A percentile compares a stretch with the other conserved stretches of the same genome.
Conservation (phyloP, 2,329 filamentous ascomycete species). For the Diaporthe citriasiana region DNA sequence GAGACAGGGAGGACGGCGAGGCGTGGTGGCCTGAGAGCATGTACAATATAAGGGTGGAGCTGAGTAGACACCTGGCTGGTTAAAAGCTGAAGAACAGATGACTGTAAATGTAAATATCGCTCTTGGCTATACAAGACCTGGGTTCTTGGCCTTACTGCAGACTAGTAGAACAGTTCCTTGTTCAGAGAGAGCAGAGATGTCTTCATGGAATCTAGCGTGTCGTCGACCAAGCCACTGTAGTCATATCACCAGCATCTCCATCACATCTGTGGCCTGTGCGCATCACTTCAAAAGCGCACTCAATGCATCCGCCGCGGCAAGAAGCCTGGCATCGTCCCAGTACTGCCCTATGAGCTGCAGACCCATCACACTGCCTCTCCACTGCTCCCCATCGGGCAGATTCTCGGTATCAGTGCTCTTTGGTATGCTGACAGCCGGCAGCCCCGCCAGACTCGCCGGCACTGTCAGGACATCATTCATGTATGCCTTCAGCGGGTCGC, state of each 20-base stretch:
- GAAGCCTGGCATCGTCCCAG: constrained; percentile 77
- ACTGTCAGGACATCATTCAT: constrained; percentile 97
- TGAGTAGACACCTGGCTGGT: constrained; percentile 12
- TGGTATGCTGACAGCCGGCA: constrained; percentile 90
- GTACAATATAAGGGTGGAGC: constrained; percentile 45
- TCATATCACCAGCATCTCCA: background rate
- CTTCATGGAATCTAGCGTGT: background rate
- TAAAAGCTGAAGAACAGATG: too few relatives aligned
- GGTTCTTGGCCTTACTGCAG: background rate
- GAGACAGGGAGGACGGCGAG: constrained; percentile 37
- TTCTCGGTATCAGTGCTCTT: constrained; percentile 56
- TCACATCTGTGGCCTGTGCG: background rate
- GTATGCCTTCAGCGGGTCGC: constrained; percentile 78
- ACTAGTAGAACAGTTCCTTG: background rate
- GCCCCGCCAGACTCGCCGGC: constrained; percentile 89
- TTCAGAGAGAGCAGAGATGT: background rate
- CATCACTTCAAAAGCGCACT: constrained; percentile 31
- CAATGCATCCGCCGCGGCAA: constrained; percentile 68
- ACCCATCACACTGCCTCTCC: constrained; percentile 59
- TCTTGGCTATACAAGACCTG: background rate
- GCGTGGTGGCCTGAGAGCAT: constrained; percentile 56
- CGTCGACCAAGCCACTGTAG: background rate
- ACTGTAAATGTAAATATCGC: background rate
- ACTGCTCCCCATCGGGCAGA: constrained; percentile 48
- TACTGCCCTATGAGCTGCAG: constrained; percentile 87